phyloP scores from a whole-genome alignment of 1,284 basidiomycete genomes.

The Microbotryum silenes-acaulis region DNA sequence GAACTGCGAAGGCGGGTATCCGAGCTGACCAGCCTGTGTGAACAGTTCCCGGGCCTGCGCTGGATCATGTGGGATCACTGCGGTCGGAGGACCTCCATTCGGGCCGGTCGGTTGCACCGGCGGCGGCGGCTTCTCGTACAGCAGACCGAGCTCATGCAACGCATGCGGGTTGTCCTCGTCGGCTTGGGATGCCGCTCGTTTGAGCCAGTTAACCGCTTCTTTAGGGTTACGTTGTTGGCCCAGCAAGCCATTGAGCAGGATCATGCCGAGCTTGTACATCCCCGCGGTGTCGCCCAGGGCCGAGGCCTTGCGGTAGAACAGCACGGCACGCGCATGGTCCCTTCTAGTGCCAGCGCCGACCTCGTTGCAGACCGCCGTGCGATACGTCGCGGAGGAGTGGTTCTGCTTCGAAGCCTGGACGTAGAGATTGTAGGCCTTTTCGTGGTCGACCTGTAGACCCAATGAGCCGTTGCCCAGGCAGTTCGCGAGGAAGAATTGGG shows the following conservation, averaged over 20 bases:
- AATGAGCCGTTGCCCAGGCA: constrained; percentile 92
- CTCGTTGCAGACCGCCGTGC: constrained; percentile 97
- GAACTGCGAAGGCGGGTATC: constrained; percentile 88
- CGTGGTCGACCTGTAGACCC: constrained; percentile 91
- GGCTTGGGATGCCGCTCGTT: constrained; percentile 89
- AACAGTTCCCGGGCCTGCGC: constrained; percentile 77
- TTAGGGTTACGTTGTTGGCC: constrained; percentile 77
- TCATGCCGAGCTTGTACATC: constrained; percentile 99
- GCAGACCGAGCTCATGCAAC: constrained; percentile 65
- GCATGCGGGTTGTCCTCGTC: constrained; percentile 99
- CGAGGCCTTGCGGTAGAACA: constrained; percentile 95
- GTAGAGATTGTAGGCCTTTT: constrained; percentile 96
- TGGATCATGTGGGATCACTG: constrained; percentile 50
- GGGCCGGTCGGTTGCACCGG: constrained; percentile 43
- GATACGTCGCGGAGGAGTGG: constrained; percentile 88
- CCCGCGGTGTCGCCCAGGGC: constrained; percentile 93
- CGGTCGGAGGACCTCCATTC: constrained; percentile 19
- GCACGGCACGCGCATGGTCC: constrained; percentile 77
- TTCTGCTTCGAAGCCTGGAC: constrained; percentile 96
- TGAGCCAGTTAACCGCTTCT: constrained; percentile 91
- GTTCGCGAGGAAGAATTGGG: constrained; percentile 99
- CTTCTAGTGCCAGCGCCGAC: constrained; percentile 95
- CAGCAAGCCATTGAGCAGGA: constrained; percentile 75
- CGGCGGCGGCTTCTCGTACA: constrained; percentile 65
- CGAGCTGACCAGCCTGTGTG: constrained; percentile 85